phyloP scores from a whole-genome alignment of 139 green algal species.

The Chlamydomonas asymmetrica region DNA sequence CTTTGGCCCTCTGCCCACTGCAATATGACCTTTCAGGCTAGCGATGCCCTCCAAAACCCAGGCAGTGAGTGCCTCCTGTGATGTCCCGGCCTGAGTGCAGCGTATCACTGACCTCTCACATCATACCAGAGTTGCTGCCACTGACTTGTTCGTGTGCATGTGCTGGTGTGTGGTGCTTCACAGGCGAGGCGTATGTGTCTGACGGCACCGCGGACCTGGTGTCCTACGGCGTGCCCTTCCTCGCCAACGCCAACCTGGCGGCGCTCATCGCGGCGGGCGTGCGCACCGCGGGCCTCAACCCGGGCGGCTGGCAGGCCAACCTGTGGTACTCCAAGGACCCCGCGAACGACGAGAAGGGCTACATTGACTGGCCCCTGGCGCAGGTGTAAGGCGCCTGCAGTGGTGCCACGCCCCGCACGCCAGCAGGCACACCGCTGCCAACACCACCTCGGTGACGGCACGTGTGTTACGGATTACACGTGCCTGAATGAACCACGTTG shows the following conservation, averaged over 20 bases:
- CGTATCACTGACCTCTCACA: no score
- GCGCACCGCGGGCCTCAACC: slow-evolving; percentile 18
- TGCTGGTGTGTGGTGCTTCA: no score
- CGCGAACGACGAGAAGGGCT: slow-evolving; percentile 8
- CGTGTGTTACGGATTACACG: no score
- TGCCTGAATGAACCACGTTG: no score
- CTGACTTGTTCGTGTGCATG: background rate
- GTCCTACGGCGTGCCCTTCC: slow-evolving; percentile 39
- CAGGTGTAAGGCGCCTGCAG: no score
- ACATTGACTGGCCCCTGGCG: slow-evolving; percentile 29
- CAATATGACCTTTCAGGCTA: background rate
- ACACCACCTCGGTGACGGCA: no score
- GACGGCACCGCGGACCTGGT: slow-evolving; percentile 44
- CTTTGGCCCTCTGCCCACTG: no score
- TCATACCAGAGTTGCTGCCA: background rate
- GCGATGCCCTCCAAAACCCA: background rate
- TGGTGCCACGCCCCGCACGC: no score
- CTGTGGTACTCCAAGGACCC: slow-evolving; percentile 28
- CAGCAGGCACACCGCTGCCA: no score
- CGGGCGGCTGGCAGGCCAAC: background rate
- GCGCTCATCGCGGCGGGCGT: slow-evolving; percentile 28
- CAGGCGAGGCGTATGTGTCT: slow-evolving; percentile 32
- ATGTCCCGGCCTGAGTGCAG: no score
- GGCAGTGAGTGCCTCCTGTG: background rate
- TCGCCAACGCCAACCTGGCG: slow-evolving; percentile 60